Percentiles rank a stretch among this genome's conserved stretches.
These are phyloP conservation scores for Scheffersomyces segobiensis DNA, from an alignment of 1,139 yeast species.

Conservation along the genomic window DNA sequence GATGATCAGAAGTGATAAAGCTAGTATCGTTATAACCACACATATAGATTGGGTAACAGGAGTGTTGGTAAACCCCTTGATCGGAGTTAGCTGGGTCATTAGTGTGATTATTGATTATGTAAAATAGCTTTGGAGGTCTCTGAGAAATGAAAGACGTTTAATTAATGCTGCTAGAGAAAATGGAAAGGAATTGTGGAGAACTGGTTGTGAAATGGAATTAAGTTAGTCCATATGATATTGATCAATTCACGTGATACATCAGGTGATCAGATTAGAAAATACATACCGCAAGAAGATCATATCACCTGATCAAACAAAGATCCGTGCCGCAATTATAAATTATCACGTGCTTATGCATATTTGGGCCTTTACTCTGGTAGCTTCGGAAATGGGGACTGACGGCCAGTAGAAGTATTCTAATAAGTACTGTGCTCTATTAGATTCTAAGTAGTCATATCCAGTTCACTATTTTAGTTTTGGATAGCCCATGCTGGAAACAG, in stretches of 20 bases:
- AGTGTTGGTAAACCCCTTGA: conserved; percentile 60
- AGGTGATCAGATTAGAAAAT: background rate
- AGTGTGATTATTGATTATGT: background rate
- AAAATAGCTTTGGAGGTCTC: background rate
- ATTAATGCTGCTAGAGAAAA: background rate
- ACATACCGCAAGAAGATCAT: background rate
- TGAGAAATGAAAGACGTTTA: background rate
- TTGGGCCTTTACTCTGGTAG: no score
- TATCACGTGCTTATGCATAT: no score
- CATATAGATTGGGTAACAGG: conserved; percentile 57
- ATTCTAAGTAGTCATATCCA: background rate
- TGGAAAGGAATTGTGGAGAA: background rate
- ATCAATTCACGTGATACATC: background rate
- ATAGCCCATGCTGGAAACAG: background rate
- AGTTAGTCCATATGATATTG: background rate
- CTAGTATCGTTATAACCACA: conserved; percentile 39
- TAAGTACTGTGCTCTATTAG: background rate
- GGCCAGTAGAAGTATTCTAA: background rate
- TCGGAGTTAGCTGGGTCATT: conserved; percentile 21
- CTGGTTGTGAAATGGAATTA: background rate
- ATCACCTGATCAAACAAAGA: background rate
- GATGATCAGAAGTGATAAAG: conserved; percentile 56
- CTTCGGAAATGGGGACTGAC: background rate
- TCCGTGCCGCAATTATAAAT: no score
- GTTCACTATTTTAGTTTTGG: background rate